Conservation (phyloP, 225 moss, liverwort and hornwort genomes). For the Marchantia paleacea region DNA sequence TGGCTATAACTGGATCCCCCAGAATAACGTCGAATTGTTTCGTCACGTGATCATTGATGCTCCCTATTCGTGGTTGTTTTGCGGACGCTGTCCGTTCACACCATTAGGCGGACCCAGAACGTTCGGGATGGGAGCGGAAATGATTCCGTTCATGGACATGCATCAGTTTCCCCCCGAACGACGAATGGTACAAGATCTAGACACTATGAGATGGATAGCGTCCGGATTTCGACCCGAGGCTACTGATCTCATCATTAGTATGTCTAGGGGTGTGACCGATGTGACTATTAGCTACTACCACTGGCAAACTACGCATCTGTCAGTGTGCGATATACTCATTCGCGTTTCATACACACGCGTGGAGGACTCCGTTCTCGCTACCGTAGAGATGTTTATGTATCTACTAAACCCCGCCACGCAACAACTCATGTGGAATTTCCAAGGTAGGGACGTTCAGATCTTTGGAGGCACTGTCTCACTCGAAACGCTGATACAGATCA, state of each 20-base stretch:
- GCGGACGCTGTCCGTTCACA: not conserved
- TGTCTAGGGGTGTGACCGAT: not conserved
- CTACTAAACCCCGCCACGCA: not conserved
- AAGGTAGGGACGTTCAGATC: conserved; percentile 15
- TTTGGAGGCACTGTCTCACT: conserved; percentile 1
- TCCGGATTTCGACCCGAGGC: not conserved
- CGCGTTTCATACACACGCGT: not conserved
- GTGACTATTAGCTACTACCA: not conserved
- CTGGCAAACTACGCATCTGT: not conserved
- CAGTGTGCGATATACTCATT: not conserved
- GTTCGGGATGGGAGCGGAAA: not conserved
- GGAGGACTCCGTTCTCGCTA: not conserved
- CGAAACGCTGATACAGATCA: not conserved
- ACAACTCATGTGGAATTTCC: conserved; percentile 7
- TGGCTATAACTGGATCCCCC: not conserved
- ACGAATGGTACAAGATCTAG: not conserved
- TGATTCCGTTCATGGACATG: not conserved
- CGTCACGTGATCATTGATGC: not conserved
- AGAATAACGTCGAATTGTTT: conserved; percentile 3
- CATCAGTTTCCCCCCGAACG: not conserved
- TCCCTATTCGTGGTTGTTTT: not conserved
- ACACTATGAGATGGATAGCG: no score
- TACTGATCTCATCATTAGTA: not conserved
- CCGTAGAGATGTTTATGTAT: conserved; percentile 13
- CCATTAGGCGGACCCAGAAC: not conserved